A percentile compares a stretch with the other conserved stretches of the same genome.
phyloP scores from a whole-genome alignment of 192 early-diverging fungal species.

The Coemansia reversa region DNA sequence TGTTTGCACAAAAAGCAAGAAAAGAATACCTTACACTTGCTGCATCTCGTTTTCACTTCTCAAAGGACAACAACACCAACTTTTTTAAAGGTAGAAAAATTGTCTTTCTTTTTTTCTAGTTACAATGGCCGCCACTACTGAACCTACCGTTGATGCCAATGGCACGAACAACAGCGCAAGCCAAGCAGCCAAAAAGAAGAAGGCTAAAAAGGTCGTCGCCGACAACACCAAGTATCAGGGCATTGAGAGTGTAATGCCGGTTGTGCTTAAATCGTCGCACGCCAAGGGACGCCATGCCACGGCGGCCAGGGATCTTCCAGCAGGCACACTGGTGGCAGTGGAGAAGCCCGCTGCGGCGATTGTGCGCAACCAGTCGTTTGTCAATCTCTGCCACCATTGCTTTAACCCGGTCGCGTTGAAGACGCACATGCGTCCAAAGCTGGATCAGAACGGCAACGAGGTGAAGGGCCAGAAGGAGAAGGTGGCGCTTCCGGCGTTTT shows the following conservation, averaged over 20 bases:
- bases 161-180: conserved; percentile 10
- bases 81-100: background rate
- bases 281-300: conserved; percentile 59
- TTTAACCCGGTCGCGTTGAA: conserved; percentile 37
- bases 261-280: conserved; percentile 45
- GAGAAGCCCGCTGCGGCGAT: conserved; percentile 57
- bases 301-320: conserved; percentile 44
- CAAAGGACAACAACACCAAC: background rate
- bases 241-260: conserved; percentile 37
- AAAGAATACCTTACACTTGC: conserved; percentile 4
- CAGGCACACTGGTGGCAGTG: conserved; percentile 54
- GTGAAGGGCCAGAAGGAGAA: conserved; percentile 34
- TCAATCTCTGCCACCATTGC: conserved; percentile 60
- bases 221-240: conserved; percentile 53
- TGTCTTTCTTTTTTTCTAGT: background rate
- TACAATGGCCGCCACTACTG: conserved; percentile 50
- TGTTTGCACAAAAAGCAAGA: background rate
- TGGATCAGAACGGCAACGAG: conserved; percentile 39
- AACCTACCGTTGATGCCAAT: conserved; percentile 43
- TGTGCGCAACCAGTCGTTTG: conserved; percentile 58
- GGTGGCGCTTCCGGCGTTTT: conserved; percentile 21
- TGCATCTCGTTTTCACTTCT: conserved; percentile 4
- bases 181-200: conserved; percentile 48
- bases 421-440: conserved; percentile 46
- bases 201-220: conserved; percentile 48